Evolutionary conservation across 805 yeast genomes (phyloP).

Genomic region (Lipomyces oligophaga): DNA sequence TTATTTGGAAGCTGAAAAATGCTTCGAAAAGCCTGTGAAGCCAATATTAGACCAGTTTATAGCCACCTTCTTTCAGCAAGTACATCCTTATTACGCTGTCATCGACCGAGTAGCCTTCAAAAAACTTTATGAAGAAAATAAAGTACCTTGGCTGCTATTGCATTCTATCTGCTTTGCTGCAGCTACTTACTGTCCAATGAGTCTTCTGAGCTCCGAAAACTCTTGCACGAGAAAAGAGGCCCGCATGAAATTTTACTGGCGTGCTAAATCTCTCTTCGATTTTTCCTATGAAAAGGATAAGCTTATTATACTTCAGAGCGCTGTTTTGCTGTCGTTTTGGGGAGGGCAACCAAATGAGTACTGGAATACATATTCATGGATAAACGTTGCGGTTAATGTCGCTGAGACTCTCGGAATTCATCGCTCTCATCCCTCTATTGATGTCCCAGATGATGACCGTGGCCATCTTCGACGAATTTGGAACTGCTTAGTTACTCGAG

Average conservation of each 20-base stretch:
- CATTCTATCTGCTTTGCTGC: slow-evolving; percentile 21
- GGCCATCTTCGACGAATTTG: slow-evolving; percentile 13
- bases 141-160: slow-evolving; percentile 14
- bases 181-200: slow-evolving; percentile 10
- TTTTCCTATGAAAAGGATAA: slow-evolving; percentile 19
- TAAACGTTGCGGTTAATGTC: slow-evolving; percentile 19
- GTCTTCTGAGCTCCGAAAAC: slow-evolving; percentile 1
- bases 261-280: slow-evolving; percentile 22
- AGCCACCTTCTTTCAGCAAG: slow-evolving; percentile 14
- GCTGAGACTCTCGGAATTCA: slow-evolving; percentile 26
- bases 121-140: slow-evolving; percentile 4
- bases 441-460: slow-evolving; percentile 12
- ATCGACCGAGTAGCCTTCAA: slow-evolving; percentile 14
- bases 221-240: slow-evolving; percentile 21
- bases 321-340: slow-evolving; percentile 22
- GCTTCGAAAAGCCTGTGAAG: slow-evolving; percentile 12
- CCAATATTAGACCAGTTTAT: slow-evolving; percentile 9
- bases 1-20: slow-evolving; percentile 5
- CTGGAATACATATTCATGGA: slow-evolving; percentile 25
- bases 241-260: slow-evolving; percentile 13
- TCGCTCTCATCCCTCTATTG: neutral
- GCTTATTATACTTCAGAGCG: slow-evolving; percentile 9
- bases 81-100: slow-evolving; percentile 22
- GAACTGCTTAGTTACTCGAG: slow-evolving; percentile 20
- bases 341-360: slow-evolving; percentile 22